These are phyloP conservation scores for Sideroxylon spinosum DNA, from an alignment of 179 eudicot genomes.

Conservation along the genomic window DNA sequence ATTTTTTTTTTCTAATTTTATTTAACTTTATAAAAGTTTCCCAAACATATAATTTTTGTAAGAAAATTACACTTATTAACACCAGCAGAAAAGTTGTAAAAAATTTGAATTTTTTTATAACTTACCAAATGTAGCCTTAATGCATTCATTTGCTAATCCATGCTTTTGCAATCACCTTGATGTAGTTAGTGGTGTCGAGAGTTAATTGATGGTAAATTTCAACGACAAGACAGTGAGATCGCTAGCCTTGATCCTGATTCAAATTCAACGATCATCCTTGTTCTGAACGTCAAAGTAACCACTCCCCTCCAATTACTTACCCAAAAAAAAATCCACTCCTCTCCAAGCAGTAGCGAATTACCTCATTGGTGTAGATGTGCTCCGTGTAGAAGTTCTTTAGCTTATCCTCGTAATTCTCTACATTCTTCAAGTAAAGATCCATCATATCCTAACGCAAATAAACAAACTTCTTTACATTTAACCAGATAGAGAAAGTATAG, in stretches of 20 bases:
- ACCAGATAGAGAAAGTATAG: constrained; percentile 30
- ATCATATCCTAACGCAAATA: constrained; percentile 31
- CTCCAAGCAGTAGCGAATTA: constrained; percentile 79
- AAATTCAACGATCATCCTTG: constrained; percentile 75
- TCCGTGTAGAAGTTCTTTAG: constrained; percentile 73
- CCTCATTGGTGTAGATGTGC: constrained; percentile 80
- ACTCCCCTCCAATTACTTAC: constrained; percentile 36
- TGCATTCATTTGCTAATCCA: too few species aligned
- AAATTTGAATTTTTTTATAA: too few species aligned
- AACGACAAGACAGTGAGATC: constrained; percentile 74
- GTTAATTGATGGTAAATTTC: constrained; percentile 89
- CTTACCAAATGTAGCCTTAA: too few species aligned
- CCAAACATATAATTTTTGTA: too few species aligned
- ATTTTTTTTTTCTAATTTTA: too few species aligned
- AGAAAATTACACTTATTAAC: too few species aligned
- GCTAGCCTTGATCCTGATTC: constrained; percentile 68
- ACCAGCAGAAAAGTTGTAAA: too few species aligned
- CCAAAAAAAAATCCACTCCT: constrained; percentile 51
- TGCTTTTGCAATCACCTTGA: constrained; percentile 37
- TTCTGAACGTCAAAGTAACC: constrained; percentile 86
- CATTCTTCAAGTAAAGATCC: constrained; percentile 75
- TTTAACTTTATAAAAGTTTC: too few species aligned
- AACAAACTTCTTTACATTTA: too few species aligned
- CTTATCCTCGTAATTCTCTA: constrained; percentile 82
- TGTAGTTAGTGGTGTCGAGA: constrained; percentile 64